Evolutionary conservation across 305 asterid species (phyloP).

Genomic region (Fraxinus paxiana): DNA sequence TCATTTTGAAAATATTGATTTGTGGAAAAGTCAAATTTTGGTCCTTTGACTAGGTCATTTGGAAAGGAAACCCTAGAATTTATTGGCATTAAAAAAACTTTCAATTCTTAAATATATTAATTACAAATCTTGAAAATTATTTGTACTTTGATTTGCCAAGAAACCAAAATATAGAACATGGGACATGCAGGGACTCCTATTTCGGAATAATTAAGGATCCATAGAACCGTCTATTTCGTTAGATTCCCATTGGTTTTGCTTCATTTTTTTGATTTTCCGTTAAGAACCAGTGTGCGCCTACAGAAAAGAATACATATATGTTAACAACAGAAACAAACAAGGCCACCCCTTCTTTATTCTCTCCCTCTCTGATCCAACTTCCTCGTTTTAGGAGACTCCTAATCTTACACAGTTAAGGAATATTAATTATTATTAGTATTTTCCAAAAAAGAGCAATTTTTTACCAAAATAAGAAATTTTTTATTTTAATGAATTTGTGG

Average conservation of each 20-base stretch:
- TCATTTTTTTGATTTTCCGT: slow-evolving; percentile 10
- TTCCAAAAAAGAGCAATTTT: not conserved
- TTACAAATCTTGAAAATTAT: not conserved
- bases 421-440: not conserved
- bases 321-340: not conserved
- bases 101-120: not conserved
- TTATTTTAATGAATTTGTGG: not conserved
- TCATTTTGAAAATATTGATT: too few relatives aligned
- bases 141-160: not conserved
- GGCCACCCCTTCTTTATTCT: slow-evolving; percentile 12
- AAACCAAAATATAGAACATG: not conserved
- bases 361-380: slow-evolving; percentile 37
- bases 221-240: slow-evolving; percentile 27
- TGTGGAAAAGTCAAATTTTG: too few relatives aligned
- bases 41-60: too few relatives aligned
- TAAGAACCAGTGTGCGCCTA: not conserved
- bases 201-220: not conserved
- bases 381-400: slow-evolving; percentile 28
- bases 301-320: not conserved
- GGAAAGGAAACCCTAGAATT: too few relatives aligned
- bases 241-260: slow-evolving; percentile 24
- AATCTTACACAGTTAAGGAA: slow-evolving; percentile 10
- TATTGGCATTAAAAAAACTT: not conserved
- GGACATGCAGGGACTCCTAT: not conserved
- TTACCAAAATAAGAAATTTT: not conserved